Evolutionary conservation across 1,139 yeast species (phyloP), one percentile per base, ranked within the genome.

Genomic region (Diutina catenulata): DNA sequence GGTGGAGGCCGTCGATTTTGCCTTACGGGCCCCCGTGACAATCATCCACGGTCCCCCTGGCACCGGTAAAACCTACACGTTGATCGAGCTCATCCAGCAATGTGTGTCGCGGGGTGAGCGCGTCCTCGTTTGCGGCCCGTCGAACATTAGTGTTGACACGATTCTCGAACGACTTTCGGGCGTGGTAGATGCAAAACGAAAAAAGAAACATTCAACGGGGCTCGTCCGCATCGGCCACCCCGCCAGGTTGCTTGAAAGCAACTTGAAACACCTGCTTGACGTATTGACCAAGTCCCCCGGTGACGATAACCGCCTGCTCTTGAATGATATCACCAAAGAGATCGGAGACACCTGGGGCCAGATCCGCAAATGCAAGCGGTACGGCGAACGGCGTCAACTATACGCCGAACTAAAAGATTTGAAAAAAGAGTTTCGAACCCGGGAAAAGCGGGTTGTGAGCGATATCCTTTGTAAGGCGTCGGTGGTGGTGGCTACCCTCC

Each of bases 111-210:
- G 55, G 26, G 76, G 77, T 7, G 78, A 81, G 46, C 64, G 91
- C 38, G 79, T 91, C 0, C 62, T 91, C 31, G 93, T 91, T 0
- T 88, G 97, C 59, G 97, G 96, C 0, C 95, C 97, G 0, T 88
- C 97, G 0, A 91, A 91, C 52, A 80, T 87, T n/a, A 78, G 96
- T 0, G 95, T 87, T 1, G 97, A 91, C 55, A 91, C 94, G 0
- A 82, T 91, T 23, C 58, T 87, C 38, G 97, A 88, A 52, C 63
- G 96, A 43, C 57, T 88, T 20, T 68, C 77, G n/a, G 49, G 43
- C 28, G 49, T 48, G 39, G n/a, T 31, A n/a, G 33, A 29, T n/a
- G 33, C 18, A 16, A 21, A 31, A 21, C n/a, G n/a, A n/a, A n/a
- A n/a, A n/a, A n/a, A n/a, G n/a, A n/a, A n/a, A n/a, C n/a, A n/a